Conservation (phyloP, 352 stramenopile genomes). For the Globisporangium barbulae region DNA sequence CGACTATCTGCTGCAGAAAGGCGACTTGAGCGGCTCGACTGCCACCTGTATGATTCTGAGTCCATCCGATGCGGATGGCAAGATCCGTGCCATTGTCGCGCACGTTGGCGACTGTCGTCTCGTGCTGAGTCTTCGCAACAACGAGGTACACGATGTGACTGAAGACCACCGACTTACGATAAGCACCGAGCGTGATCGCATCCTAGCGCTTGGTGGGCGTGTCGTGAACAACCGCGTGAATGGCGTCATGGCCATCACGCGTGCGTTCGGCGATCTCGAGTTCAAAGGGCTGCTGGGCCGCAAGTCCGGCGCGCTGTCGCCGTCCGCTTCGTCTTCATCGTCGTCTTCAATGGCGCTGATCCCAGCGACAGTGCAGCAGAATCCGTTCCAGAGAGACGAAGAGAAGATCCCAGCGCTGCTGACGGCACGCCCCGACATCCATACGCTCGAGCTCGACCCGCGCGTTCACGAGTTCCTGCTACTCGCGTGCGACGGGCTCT, state of each 20-base stretch:
- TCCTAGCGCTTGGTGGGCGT: conserved; percentile 51
- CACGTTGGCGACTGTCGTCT: conserved; percentile 79
- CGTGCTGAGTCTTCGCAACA: conserved; percentile 46
- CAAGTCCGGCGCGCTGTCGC: background rate
- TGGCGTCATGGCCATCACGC: conserved; percentile 82
- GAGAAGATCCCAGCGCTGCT: conserved; percentile 54
- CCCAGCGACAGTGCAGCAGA: conserved; percentile 21
- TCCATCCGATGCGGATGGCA: conserved; percentile 2
- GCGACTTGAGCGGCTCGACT: conserved; percentile 76
- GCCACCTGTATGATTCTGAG: conserved; percentile 61
- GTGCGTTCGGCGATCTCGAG: conserved; percentile 79
- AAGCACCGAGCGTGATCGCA: conserved; percentile 39
- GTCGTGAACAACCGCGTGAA: conserved; percentile 86
- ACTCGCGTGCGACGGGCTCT: conserved; percentile 81
- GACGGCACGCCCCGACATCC: conserved; percentile 49
- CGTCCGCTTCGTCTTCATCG: conserved; percentile 6
- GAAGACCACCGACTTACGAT: conserved; percentile 65
- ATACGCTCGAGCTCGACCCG: conserved; percentile 33
- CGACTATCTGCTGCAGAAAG: conserved; percentile 65
- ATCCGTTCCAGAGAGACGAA: conserved; percentile 41
- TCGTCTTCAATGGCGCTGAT: conserved; percentile 7
- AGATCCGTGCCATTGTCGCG: conserved; percentile 36
- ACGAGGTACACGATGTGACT: conserved; percentile 44
- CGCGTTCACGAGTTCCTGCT: conserved; percentile 58
- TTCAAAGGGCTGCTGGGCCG: conserved; percentile 58